These are phyloP conservation scores for Pinus albicaulis DNA, from an alignment of 75 land plant genomes.

Conservation along the genomic window DNA sequence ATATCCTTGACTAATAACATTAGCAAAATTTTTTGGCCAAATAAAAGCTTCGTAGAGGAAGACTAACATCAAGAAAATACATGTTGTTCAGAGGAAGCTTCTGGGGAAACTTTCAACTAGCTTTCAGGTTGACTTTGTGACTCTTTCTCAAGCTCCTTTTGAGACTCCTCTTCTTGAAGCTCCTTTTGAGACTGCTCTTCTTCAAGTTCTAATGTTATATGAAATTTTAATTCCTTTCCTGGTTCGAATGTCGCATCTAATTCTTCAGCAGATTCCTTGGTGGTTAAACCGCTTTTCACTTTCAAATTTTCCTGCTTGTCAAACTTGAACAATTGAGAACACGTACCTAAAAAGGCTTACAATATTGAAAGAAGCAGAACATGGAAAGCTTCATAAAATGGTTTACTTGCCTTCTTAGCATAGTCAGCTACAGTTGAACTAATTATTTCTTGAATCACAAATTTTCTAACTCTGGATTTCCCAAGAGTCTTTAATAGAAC, in stretches of 20 bases:
- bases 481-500: constrained; percentile 27
- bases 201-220: constrained; percentile 25
- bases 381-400: constrained; percentile 2
- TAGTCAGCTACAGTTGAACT: constrained; percentile 23
- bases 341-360: background rate
- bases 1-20: background rate
- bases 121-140: background rate
- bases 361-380: background rate
- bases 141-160: background rate
- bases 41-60: background rate
- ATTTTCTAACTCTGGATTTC: constrained; percentile 15
- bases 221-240: constrained; percentile 25
- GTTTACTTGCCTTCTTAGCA: constrained; percentile 16
- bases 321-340: background rate
- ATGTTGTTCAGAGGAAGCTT: background rate
- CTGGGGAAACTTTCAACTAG: background rate
- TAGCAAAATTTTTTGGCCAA: background rate
- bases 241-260: constrained; percentile 21
- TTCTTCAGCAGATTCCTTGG: constrained; percentile 27
- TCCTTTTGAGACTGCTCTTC: background rate
- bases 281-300: constrained; percentile 20
- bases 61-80: background rate
- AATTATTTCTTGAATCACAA: constrained; percentile 24
- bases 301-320: constrained; percentile 24
- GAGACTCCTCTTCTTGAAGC: too few species aligned